A percentile compares a stretch with the other conserved stretches of the same genome.
Evolutionary conservation across 2,329 filamentous ascomycete species (phyloP).

Genomic region (Fusarium protoensiforme): DNA sequence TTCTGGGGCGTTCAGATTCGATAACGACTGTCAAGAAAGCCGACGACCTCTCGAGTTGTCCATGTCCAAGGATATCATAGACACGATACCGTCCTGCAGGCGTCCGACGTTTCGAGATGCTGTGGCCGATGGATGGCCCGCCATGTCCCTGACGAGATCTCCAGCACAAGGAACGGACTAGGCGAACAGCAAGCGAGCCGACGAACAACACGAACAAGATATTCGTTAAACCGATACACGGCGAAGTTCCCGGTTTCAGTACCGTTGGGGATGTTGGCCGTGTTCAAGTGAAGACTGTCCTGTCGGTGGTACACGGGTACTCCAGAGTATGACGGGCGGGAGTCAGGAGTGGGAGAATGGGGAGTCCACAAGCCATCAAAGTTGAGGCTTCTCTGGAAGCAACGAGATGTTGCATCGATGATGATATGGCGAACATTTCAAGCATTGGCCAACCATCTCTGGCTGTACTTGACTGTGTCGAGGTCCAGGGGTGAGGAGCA

Average conservation of each 20-base stretch:
- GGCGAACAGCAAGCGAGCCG: not conserved
- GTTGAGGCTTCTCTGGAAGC: not conserved
- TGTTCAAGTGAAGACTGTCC: constrained; percentile 4
- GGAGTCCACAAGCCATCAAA: not conserved
- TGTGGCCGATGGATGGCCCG: not conserved
- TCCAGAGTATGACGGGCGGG: not conserved
- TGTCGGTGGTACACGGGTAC: not conserved
- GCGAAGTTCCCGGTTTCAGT: not conserved
- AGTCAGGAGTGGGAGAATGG: not conserved
- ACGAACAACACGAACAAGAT: not conserved
- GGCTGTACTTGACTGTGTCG: not conserved
- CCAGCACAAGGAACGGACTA: not conserved
- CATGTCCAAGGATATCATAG: not conserved
- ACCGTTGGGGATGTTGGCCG: not conserved
- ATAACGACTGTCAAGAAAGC: not conserved
- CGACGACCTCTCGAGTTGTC: not conserved
- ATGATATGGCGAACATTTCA: not conserved
- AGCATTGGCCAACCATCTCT: not conserved
- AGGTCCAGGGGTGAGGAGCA: not conserved
- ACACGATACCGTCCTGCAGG: not conserved
- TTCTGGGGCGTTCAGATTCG: not conserved
- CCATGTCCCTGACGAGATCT: not conserved
- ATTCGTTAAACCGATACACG: not conserved
- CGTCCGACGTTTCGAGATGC: not conserved
- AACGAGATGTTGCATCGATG: not conserved